Evolutionary conservation across 108 stramenopile genomes (phyloP).

Genomic region (Aurantiochytrium sp.): DNA sequence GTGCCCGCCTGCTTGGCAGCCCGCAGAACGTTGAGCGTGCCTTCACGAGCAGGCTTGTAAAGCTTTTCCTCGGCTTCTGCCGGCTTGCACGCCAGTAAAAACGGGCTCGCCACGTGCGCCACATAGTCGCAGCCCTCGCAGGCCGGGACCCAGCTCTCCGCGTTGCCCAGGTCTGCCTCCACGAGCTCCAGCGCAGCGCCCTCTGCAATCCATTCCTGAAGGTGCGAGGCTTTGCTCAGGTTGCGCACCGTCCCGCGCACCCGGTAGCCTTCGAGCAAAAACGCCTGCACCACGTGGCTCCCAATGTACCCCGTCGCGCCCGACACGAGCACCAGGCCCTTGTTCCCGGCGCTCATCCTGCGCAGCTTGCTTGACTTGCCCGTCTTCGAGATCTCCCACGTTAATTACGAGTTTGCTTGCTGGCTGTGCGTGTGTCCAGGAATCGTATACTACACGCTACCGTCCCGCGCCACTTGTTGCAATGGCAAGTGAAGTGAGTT

Average conservation of each 20-base stretch:
- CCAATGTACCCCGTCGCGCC: slow-evolving; percentile 5
- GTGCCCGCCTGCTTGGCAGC: background rate
- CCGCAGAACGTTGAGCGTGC: slow-evolving; percentile 5
- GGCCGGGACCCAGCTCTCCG: background rate
- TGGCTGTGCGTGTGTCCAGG: too few species aligned
- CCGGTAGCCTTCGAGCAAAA: background rate
- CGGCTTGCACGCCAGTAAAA: background rate
- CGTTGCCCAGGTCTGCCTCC: slow-evolving; percentile 2
- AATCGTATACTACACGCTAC: too few species aligned
- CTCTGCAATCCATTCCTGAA: background rate
- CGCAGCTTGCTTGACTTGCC: too few species aligned
- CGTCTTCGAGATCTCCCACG: too few species aligned
- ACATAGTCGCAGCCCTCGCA: background rate
- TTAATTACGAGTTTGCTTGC: too few species aligned
- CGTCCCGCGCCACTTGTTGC: too few species aligned
- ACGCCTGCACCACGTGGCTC: background rate
- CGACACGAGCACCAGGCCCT: slow-evolving; percentile 15
- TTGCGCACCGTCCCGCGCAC: slow-evolving; percentile 20
- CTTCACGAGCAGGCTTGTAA: background rate
- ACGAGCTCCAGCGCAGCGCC: slow-evolving; percentile 26
- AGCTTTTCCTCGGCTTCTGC: background rate
- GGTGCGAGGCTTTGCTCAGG: background rate
- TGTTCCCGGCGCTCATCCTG: background rate
- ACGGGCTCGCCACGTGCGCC: slow-evolving; percentile 20
- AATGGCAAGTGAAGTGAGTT: too few species aligned